phyloP scores from a whole-genome alignment of 768 basidiomycete genomes.

The Psilocybe sp. region DNA sequence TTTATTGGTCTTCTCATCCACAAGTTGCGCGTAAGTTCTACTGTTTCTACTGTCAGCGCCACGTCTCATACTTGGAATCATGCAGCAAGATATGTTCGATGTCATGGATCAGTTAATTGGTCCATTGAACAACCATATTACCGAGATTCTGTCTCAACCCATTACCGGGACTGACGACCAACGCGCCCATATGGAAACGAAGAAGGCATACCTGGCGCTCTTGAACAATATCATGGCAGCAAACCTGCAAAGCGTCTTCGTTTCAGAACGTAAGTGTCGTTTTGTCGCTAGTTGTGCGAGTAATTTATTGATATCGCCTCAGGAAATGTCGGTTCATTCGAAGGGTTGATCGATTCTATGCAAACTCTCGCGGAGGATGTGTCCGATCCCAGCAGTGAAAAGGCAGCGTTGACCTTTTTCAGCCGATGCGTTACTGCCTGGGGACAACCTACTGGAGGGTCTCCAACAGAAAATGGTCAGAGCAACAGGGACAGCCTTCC shows the following conservation, averaged over 20 bases:
- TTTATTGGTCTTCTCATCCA: constrained; percentile 92
- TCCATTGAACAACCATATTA: constrained; percentile 83
- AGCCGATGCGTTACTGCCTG: constrained; percentile 63
- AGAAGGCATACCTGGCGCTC: constrained; percentile 83
- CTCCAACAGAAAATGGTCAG: constrained; percentile 31
- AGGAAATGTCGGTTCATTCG: constrained; percentile 59
- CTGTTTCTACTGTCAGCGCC: constrained; percentile 7
- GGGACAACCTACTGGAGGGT: constrained; percentile 49
- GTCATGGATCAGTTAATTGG: constrained; percentile 89
- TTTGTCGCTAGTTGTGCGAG: background rate
- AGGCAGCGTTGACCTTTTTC: constrained; percentile 78
- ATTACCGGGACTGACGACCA: constrained; percentile 86
- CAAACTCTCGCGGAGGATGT: constrained; percentile 70
- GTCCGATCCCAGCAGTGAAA: constrained; percentile 74
- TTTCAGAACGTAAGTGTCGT: constrained; percentile 70
- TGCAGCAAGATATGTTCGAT: constrained; percentile 77
- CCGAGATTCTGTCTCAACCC: constrained; percentile 74
- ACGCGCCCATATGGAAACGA: constrained; percentile 74
- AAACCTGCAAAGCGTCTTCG: constrained; percentile 81
- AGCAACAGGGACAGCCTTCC: constrained; percentile 51
- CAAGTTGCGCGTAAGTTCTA: constrained; percentile 71
- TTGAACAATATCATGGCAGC: constrained; percentile 78
- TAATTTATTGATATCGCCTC: background rate
- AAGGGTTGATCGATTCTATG: constrained; percentile 74
- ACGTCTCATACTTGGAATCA: constrained; percentile 1